Conservation (phyloP, 2,329 filamentous ascomycete genomes). For the Neospermospora avenae region DNA sequence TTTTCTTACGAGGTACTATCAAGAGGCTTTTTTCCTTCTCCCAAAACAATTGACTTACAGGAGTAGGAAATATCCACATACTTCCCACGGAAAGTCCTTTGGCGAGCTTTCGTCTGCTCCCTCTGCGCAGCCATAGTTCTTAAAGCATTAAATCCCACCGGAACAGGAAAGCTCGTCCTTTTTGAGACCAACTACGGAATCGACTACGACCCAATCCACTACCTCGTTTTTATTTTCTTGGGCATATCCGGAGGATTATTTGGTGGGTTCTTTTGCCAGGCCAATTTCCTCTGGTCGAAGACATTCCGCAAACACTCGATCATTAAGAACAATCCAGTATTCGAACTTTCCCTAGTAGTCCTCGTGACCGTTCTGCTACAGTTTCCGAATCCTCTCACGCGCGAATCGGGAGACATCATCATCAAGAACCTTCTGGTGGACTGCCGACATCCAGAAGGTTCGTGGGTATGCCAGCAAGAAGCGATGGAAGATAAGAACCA, state of each 20-base stretch:
- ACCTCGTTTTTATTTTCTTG: slow-evolving; percentile 53
- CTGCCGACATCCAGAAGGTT: slow-evolving; percentile 40
- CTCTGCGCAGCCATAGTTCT: slow-evolving; percentile 52
- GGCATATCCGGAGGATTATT: slow-evolving; percentile 56
- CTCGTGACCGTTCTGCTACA: slow-evolving; percentile 51
- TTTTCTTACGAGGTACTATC: slow-evolving; percentile 50
- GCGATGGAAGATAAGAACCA: slow-evolving; percentile 34
- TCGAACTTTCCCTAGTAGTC: slow-evolving; percentile 53
- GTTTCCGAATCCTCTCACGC: slow-evolving; percentile 52
- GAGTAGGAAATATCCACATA: slow-evolving; percentile 55
- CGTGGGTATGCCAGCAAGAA: slow-evolving; percentile 53
- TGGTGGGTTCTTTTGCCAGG: slow-evolving; percentile 55
- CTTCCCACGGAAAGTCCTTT: slow-evolving; percentile 56
- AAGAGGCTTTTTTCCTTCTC: neutral
- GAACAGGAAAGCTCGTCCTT: slow-evolving; percentile 57
- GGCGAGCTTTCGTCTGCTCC: slow-evolving; percentile 57
- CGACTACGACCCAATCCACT: slow-evolving; percentile 52
- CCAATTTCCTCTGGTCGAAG: slow-evolving; percentile 55
- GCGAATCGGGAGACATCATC: slow-evolving; percentile 53
- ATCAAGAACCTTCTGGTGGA: slow-evolving; percentile 56
- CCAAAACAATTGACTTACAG: neutral
- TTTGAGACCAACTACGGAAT: slow-evolving; percentile 59
- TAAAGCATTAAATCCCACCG: slow-evolving; percentile 55
- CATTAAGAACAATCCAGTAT: slow-evolving; percentile 53
- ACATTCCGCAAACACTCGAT: slow-evolving; percentile 49